Evolutionary conservation across 495 filamentous ascomycete species (phyloP), one percentile per base, ranked within the genome.

Genomic region (Xylaria grammica): DNA sequence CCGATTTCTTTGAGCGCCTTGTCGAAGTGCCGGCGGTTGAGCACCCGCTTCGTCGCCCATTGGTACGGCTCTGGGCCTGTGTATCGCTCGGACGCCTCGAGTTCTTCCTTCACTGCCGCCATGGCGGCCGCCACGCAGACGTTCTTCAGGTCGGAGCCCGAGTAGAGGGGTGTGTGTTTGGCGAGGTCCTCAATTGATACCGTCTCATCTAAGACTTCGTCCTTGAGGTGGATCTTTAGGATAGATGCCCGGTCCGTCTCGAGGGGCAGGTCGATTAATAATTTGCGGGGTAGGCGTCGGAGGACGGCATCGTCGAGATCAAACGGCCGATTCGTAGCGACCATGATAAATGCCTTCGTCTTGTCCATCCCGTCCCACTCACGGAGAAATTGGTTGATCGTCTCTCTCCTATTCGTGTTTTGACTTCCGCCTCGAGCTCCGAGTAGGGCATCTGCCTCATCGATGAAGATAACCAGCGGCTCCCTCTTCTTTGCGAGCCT

Each of bases 331-430:
- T 98, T 98, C 13, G 93, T 97, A n/a, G 95, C 95, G 0, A 98
- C 93, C 96, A 99, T 97, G 74, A 99, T 96, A 76, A 99, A 98
- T 2, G 94, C 92, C 7, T 89, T 90, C 50, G 87, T 82, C 65
- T 92, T 89, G 44, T 87, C 90, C 85, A 99, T 89, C 17, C 96
- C 95, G 68, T 97, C 95, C 95, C 95, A 99, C 75, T 98, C 95
- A n/a, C 92, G 87, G 38, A 99, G 79, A 74, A 98, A 99, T 74
- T 98, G 94, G 66, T 97, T 99, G 78, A 99, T 96, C 49, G 95
- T 88, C 77, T 98, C 95, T 48, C 95, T 87, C 22, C 66, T 59
- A 2, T 58, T 44, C 2, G 49, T 63, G 13, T 53, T 13, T 27
- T 67, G 61, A 71, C 95, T 91, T 13, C 84, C 85, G 45, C 88